Percentiles rank a stretch among this genome's conserved stretches.
These are phyloP conservation scores for Geotrichum candidum DNA, from an alignment of 1,139 yeast genomes.

Conservation along the genomic window DNA sequence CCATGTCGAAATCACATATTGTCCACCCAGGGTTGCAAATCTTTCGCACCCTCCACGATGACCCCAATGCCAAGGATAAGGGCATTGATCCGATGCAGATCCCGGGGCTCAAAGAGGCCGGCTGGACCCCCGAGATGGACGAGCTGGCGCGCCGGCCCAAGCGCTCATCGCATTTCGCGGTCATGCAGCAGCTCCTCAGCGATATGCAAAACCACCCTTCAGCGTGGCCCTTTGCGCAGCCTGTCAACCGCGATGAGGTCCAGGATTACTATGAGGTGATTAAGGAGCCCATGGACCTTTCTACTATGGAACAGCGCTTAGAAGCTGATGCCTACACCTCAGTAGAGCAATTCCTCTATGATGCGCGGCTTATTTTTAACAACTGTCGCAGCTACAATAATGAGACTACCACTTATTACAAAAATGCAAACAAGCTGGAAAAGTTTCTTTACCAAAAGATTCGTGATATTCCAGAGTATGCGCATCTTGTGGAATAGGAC, in stretches of 20 bases:
- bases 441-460: slow-evolving; percentile 76
- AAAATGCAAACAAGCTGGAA: slow-evolving; percentile 86
- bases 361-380: slow-evolving; percentile 76
- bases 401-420: slow-evolving; percentile 83
- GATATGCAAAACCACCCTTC: slow-evolving; percentile 93
- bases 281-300: slow-evolving; percentile 83
- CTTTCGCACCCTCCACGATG: slow-evolving; percentile 42
- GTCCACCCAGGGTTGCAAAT: slow-evolving; percentile 75
- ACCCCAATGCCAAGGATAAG: slow-evolving; percentile 37
- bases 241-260: slow-evolving; percentile 90
- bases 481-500: slow-evolving; percentile 42
- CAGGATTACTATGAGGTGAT: slow-evolving; percentile 95
- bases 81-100: slow-evolving; percentile 64
- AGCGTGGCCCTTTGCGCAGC: slow-evolving; percentile 97
- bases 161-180: slow-evolving; percentile 89
- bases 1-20: slow-evolving; percentile 71
- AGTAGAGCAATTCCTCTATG: slow-evolving; percentile 88
- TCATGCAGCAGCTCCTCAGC: slow-evolving; percentile 79
- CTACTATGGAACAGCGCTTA: slow-evolving; percentile 89
- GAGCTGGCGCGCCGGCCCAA: slow-evolving; percentile 92
- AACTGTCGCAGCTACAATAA: slow-evolving; percentile 88
- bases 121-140: slow-evolving; percentile 99
- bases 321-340: slow-evolving; percentile 88
- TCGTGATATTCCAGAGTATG: slow-evolving; percentile 75
- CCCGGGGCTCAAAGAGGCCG: slow-evolving; percentile 86